These are phyloP conservation scores for Condylostoma magnum DNA, from an alignment of 169 alveolate species.

Conservation along the genomic window DNA sequence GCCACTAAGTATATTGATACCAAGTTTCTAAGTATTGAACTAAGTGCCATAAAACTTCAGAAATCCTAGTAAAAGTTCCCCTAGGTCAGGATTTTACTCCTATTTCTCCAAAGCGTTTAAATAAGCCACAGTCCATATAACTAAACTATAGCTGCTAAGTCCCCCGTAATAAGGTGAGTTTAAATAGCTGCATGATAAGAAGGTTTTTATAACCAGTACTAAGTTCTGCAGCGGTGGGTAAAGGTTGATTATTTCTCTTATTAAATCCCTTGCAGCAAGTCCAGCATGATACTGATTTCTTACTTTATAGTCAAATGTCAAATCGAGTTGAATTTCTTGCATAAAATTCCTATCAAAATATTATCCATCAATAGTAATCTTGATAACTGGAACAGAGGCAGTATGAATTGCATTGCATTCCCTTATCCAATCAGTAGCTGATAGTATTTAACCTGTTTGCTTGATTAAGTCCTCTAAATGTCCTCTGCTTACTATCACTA, in stretches of 20 bases:
- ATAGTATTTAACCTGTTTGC: not conserved
- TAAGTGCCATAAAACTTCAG: constrained; percentile 6
- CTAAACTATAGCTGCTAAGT: constrained; percentile 5
- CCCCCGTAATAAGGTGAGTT: constrained; percentile 16
- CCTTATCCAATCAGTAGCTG: not conserved
- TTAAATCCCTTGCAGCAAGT: not conserved
- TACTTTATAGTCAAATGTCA: not conserved
- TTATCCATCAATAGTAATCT: not conserved
- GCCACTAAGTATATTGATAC: not conserved
- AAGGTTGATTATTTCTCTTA: not conserved
- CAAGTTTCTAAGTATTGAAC: constrained; percentile 9
- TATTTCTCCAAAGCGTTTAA: not conserved
- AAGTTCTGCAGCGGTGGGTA: not conserved
- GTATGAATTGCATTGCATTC: not conserved
- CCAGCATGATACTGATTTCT: constrained; percentile 10
- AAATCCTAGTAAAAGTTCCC: constrained; percentile 12
- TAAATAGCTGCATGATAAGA: not conserved
- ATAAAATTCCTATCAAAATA: not conserved
- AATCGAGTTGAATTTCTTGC: not conserved
- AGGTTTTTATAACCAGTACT: not conserved
- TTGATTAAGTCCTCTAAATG: not conserved
- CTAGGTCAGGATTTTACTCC: not conserved
- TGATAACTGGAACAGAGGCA: constrained; percentile 8
- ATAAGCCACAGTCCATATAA: constrained; percentile 2
- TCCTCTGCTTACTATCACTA: not conserved